Evolutionary conservation across 2,329 filamentous ascomycete species (phyloP).

Genomic region (Lasiodiplodia hormozganensis): DNA sequence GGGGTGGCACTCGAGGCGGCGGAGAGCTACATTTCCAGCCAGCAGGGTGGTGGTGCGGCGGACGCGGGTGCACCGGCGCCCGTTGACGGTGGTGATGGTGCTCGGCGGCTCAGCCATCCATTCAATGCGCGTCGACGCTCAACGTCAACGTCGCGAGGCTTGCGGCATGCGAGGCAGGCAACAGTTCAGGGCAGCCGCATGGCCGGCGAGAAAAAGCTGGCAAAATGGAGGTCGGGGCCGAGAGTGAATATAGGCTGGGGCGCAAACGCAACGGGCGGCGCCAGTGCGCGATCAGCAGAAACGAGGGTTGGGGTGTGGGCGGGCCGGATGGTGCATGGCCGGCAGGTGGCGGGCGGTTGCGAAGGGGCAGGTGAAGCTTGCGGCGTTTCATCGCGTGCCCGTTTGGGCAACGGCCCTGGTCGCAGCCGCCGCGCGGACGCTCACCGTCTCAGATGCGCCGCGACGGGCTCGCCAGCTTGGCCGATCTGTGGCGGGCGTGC

Average conservation of each 20-base stretch:
- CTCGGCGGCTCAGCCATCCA: constrained; percentile 48
- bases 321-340: constrained; percentile 16
- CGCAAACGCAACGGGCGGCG: constrained; percentile 3
- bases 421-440: constrained; percentile 24
- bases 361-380: constrained; percentile 22
- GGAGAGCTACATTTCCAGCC: constrained; percentile 32
- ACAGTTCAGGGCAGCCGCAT: constrained; percentile 14
- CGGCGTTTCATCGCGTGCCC: constrained; percentile 21
- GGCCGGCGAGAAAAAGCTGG: constrained; percentile 13
- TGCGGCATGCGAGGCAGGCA: constrained; percentile 36
- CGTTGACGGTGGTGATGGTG: constrained; percentile 46
- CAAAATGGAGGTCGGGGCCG: constrained; percentile 8
- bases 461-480: constrained; percentile 11
- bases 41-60: constrained; percentile 33
- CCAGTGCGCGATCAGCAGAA: constrained; percentile 20
- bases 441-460: constrained; percentile 22
- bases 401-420: constrained; percentile 17
- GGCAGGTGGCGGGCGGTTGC: constrained; percentile 19
- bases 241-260: constrained; percentile 19
- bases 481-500: not conserved
- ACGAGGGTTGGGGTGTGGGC: constrained; percentile 1
- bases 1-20: constrained; percentile 28
- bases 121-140: constrained; percentile 33
- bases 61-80: constrained; percentile 48
- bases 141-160: constrained; percentile 35